These are phyloP conservation scores for Candida easanensis DNA, from an alignment of 805 yeast genomes.

Conservation along the genomic window DNA sequence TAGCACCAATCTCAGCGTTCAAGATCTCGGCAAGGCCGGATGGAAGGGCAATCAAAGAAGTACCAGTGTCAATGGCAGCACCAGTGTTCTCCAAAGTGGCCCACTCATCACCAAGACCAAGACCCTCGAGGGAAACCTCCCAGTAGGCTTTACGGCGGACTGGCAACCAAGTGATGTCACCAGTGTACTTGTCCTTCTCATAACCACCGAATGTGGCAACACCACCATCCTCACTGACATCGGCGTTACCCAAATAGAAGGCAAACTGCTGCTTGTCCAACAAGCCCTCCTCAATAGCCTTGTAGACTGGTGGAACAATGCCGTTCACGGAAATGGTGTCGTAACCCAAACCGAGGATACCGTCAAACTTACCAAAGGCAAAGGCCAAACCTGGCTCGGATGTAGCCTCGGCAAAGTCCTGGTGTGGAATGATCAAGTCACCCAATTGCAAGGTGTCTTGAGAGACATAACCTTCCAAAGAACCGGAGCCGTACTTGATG, in stretches of 20 bases:
- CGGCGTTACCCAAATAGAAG: conserved; percentile 82
- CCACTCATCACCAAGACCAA: conserved; percentile 88
- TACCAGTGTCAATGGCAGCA: conserved; percentile 98
- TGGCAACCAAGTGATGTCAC: conserved; percentile 92
- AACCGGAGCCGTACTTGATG: conserved; percentile 90
- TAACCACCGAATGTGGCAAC: conserved; percentile 94
- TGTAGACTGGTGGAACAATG: conserved; percentile 91
- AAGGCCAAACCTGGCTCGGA: conserved; percentile 96
- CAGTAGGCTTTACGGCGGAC: conserved; percentile 99
- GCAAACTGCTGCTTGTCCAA: conserved; percentile 85
- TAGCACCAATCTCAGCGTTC: conserved; percentile 95
- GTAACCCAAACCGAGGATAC: conserved; percentile 93
- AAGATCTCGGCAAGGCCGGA: conserved; percentile 93
- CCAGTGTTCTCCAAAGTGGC: conserved; percentile 82
- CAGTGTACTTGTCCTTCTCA: conserved; percentile 71
- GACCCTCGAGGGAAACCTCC: conserved; percentile 93
- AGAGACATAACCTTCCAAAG: conserved; percentile 88
- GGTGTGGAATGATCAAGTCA: conserved; percentile 78
- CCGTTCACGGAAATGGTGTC: conserved; percentile 85
- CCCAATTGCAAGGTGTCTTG: conserved; percentile 82
- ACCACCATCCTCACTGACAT: conserved; percentile 75
- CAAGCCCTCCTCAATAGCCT: conserved; percentile 78
- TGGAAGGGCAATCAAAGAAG: conserved; percentile 93
- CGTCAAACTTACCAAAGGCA: conserved; percentile 98
- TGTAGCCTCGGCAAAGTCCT: conserved; percentile 97